These are phyloP conservation scores for Penicillium malachiteum DNA, from an alignment of 495 filamentous ascomycete species.

Conservation along the genomic window DNA sequence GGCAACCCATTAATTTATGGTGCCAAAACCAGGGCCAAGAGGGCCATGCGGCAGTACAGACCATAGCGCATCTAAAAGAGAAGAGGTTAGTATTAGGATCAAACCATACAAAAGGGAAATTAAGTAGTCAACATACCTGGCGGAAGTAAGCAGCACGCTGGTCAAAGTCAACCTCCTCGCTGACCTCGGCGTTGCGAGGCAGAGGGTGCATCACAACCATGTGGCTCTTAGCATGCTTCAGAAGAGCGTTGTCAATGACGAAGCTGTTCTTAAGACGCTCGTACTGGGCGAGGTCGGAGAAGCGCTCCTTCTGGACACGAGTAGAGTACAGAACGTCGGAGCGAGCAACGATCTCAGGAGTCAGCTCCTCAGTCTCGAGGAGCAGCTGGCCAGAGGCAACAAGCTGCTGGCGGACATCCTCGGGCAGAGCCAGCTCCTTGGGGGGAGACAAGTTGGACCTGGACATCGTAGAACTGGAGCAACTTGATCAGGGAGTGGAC, in stretches of 20 bases:
- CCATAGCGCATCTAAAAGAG: constrained; percentile 87
- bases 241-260: constrained; percentile 82
- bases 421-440: constrained; percentile 70
- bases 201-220: constrained; percentile 96
- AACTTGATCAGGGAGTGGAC: constrained; percentile 94
- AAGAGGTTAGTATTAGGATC: constrained; percentile 32
- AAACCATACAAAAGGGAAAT: background rate
- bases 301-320: constrained; percentile 93
- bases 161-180: constrained; percentile 96
- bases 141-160: constrained; percentile 96
- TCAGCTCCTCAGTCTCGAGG: constrained; percentile 72
- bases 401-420: constrained; percentile 68
- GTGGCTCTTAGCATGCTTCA: constrained; percentile 85
- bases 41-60: constrained; percentile 94
- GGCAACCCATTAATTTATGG: constrained; percentile 36
- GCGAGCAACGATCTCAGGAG: constrained; percentile 74
- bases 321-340: constrained; percentile 96
- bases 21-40: constrained; percentile 89
- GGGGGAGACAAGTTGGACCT: constrained; percentile 89
- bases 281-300: constrained; percentile 73
- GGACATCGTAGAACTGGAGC: constrained; percentile 90
- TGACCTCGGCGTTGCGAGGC: constrained; percentile 87
- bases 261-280: constrained; percentile 84
- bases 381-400: constrained; percentile 70
- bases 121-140: constrained; percentile 70